These are phyloP conservation scores for Phoenix dactylifera DNA, from an alignment of 176 grass and related monocot species.

Conservation along the genomic window DNA sequence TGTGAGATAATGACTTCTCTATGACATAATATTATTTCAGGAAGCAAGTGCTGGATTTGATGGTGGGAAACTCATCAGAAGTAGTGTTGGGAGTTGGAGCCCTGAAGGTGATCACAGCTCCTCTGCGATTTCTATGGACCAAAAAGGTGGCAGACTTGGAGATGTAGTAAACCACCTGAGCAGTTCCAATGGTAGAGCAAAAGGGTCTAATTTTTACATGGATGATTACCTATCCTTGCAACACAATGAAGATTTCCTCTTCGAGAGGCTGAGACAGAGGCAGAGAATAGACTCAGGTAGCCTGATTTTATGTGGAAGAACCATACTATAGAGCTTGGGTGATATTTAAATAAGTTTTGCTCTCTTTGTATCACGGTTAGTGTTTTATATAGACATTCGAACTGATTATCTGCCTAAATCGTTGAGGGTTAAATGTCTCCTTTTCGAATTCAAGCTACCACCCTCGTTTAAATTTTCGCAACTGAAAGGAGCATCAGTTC, in stretches of 20 bases:
- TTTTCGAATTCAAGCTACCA: no score
- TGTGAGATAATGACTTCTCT: background rate
- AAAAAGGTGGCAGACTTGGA: conserved; percentile 21
- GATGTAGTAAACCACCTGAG: conserved; percentile 12
- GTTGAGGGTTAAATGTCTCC: no score
- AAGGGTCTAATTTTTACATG: conserved; percentile 34
- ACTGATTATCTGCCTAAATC: no score
- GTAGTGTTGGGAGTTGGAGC: conserved; percentile 74
- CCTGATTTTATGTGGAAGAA: conserved; percentile 47
- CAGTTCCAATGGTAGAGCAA: conserved; percentile 16
- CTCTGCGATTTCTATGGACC: conserved; percentile 16
- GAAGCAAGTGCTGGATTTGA: conserved; percentile 27
- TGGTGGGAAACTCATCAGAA: conserved; percentile 23
- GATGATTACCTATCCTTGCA: conserved; percentile 63
- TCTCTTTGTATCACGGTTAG: background rate
- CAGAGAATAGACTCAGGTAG: conserved; percentile 51
- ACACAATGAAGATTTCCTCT: conserved; percentile 42
- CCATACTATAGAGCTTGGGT: background rate
- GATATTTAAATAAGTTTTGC: background rate
- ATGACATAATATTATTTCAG: conserved; percentile 29
- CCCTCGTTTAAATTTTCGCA: no score
- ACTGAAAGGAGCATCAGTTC: no score
- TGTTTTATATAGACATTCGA: background rate
- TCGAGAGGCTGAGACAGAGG: conserved; percentile 54
- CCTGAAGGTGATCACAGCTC: conserved; percentile 34